Evolutionary conservation across 352 stramenopile species (phyloP), one percentile per base, ranked within the genome.

Genomic region (Phytophthora niederhauseri): DNA sequence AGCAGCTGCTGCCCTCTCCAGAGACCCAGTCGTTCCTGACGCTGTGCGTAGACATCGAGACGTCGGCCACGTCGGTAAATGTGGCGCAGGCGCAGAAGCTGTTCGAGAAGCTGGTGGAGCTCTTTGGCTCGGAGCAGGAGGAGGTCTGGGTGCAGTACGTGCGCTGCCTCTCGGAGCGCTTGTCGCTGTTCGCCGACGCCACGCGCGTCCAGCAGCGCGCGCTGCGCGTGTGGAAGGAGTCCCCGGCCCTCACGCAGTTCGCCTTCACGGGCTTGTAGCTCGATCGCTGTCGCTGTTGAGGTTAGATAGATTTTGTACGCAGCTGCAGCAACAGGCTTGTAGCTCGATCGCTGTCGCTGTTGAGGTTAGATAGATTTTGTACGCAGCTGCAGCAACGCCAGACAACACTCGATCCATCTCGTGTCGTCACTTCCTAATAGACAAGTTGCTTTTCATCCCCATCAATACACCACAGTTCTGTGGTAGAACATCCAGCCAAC

Each of bases 31-130:
- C 76, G 31, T 94, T 94, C 67, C 64, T 96, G 52, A 57, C 83
- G 57, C 68, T 82, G 45, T 94, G 84, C 61, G 75, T 96, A 53
- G 77, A 90, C 56, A 75, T 92, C 22, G 87, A 96, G 73, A 86
- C 76, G n/a, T 77, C 87, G 14, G 57, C 72, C 0, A 54, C 62
- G 5, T 68, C 73, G 28, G 69, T 87, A 19, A 61, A 74, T 14
- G 66, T 85, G 12, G 43, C 73, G 12, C 75, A 80, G 15, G 81
- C 93, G 63, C 85, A 83, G 45, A 65, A 72, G 57, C 67, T 96
- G 49, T 95, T 93, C 63, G 89, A 96, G 70, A 93, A 93, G 75
- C 64, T 95, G 52, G 74, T 96, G 30, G 89, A 95, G 53, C 68
- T 96, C 3, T 96, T 91, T 36, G 84, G 89, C 48, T 57, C 58